Percentiles rank a stretch among this genome's conserved stretches.
phyloP scores from a whole-genome alignment of 2,329 filamentous ascomycete species.

The Ophiostoma ulmi region DNA sequence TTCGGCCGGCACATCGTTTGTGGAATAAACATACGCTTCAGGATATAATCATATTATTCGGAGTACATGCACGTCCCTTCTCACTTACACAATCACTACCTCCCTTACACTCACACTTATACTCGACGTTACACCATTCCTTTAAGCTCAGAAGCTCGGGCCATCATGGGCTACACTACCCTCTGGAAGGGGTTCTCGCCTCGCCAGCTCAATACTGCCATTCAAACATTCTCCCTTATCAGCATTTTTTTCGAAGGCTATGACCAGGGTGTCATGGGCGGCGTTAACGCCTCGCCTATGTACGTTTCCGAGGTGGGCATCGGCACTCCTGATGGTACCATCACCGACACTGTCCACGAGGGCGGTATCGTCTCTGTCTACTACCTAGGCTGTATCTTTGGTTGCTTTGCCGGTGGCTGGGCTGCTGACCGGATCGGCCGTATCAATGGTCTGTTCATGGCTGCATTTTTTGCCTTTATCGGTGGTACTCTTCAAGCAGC shows the following conservation, averaged over 20 bases:
- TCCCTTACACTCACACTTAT: neutral
- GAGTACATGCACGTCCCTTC: neutral
- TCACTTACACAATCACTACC: neutral
- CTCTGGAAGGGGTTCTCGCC: conserved; percentile 42
- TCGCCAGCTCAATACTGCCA: conserved; percentile 39
- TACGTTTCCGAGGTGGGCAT: conserved; percentile 44
- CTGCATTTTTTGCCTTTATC: conserved; percentile 44
- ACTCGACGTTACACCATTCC: conserved; percentile 3
- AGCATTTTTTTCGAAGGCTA: conserved; percentile 43
- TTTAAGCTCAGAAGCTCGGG: conserved; percentile 13
- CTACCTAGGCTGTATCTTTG: conserved; percentile 41
- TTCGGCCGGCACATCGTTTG: neutral
- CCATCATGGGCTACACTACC: conserved; percentile 38
- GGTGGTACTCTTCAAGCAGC: conserved; percentile 47
- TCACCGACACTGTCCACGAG: conserved; percentile 46
- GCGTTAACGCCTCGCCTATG: conserved; percentile 42
- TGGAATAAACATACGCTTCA: neutral
- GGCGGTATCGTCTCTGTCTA: conserved; percentile 51
- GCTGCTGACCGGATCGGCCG: conserved; percentile 50
- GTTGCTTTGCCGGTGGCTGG: conserved; percentile 33
- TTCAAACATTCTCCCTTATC: conserved; percentile 33
- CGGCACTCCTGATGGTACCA: conserved; percentile 41
- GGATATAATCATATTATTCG: neutral
- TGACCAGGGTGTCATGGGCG: conserved; percentile 52
- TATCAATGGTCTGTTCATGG: conserved; percentile 44